Base-by-base conservation (phyloP, 176 grass and related monocot species). In the Eragrostis nindensis region DNA sequence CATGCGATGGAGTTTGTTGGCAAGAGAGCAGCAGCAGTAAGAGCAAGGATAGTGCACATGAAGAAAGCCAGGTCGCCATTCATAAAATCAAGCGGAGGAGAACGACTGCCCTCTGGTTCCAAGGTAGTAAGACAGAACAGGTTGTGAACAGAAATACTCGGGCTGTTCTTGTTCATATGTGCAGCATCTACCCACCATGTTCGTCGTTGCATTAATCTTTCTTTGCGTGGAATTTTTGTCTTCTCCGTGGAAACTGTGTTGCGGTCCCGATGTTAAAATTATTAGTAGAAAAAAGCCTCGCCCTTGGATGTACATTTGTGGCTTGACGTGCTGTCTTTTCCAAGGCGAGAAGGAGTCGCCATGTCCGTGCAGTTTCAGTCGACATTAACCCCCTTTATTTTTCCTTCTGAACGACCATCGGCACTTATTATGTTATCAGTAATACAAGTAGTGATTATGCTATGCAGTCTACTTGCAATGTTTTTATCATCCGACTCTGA, bases 1-100 rank as follows among this genome's bases (percentile, higher is more conserved):
- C 84, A 15, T 75, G 60, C 62, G 12, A 39, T 7, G 26, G n/a
- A 39, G 13, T 15, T 5, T n/a, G 30, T 8, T 75, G 69, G 0
- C 66, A 50, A 25, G 21, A 67, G 15, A 61, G 49, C 1, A 86
- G 49, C 1, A 86, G 12, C 24, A 86, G 25, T 11, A 62, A 10
- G 5, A 75, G 6, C 0, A 80, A 68, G 10, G 36, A 25, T 1
- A 79, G 5, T 60, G 7, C 1, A 2, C 38, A 7, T 42, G 56
- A 15, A 32, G 57, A 56, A 64, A 79, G 14, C 8, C 38, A 18
- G 1, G 14, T 45, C 1, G 45, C 38, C 84, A 86, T 86, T 26
- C 1, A 27, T 21, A 1, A 77, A 56, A 52, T 55, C 5, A 2
- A 45, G 49, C 43, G 8, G 19, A 65, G 48, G 5, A 32, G 62